Base-by-base conservation (phyloP, 2,329 filamentous ascomycete species). In the Colletotrichum falcatum region DNA sequence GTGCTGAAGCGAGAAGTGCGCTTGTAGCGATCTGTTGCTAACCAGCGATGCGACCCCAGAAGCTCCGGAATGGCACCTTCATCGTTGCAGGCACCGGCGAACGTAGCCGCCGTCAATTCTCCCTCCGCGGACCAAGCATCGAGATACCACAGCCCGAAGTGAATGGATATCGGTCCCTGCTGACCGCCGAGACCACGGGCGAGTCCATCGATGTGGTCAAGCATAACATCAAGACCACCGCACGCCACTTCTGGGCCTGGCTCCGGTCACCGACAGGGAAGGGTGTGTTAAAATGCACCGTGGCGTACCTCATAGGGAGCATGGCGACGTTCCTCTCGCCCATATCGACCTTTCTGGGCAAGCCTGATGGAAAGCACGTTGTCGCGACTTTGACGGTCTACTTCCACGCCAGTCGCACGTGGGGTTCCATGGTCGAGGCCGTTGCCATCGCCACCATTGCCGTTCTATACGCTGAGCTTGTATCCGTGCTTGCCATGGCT, bases 311-410 rank as follows among this genome's bases (percentile, higher is more conserved):
- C 5, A 81, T 98, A 42, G 95, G 93, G 23, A 97, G 93, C 74
- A 84, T 97, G 80, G 94, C 91, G 44, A 98, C 95, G 0, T 96
- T 97, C 76, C 90, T 94, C 72, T 88, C 91, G 2, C 87, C 88
- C 3, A 85, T 97, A 66, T 91, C 94, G 20, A 83, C 86, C 9
- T 88, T 94, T 66, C 84, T 98, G 20, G 95, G 95, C 14, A 87
- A 91, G 73, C 92, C 94, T 77, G 95, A 97, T 81, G 94, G 94
- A 61, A 98, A 98, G 78, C 95, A 98, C 81, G 91, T 97, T 77
- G 94, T 97, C 61, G 94, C 94, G 39, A 98, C 95, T 2, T 90
- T 98, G 68, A 97, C 94, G 0, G 95, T 98, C 14, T 98, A 97
- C 78, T 98, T 98, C 77, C 94, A 98, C 79, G 94, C 95, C 5